Conservation (phyloP, 2,329 filamentous ascomycete genomes). For the Mycosphaerelloides madeirae region DNA sequence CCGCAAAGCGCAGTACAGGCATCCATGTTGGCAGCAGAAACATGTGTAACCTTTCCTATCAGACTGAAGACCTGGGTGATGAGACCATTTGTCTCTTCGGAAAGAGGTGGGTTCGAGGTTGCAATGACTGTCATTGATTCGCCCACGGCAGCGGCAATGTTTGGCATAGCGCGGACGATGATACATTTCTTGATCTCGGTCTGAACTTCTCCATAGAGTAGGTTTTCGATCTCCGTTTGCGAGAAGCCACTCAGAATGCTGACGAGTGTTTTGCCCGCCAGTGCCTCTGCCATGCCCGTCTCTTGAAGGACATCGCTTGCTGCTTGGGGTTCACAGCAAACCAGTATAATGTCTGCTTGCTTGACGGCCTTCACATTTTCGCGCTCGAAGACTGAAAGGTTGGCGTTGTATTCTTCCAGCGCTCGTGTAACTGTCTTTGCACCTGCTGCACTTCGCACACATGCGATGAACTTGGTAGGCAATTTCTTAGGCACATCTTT, state of each 20-base stretch:
- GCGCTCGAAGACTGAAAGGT: conserved; percentile 64
- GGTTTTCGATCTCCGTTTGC: conserved; percentile 54
- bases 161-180: conserved; percentile 77
- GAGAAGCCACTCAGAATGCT: conserved; percentile 76
- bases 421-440: conserved; percentile 64
- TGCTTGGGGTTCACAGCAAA: conserved; percentile 77
- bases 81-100: conserved; percentile 50
- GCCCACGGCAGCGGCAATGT: conserved; percentile 72
- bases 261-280: conserved; percentile 75
- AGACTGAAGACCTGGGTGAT: conserved; percentile 73
- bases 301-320: conserved; percentile 63
- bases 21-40: conserved; percentile 66
- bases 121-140: conserved; percentile 78
- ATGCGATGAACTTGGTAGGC: conserved; percentile 74
- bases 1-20: conserved; percentile 69
- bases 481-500: conserved; percentile 49
- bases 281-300: conserved; percentile 64
- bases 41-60: conserved; percentile 65
- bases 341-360: conserved; percentile 67
- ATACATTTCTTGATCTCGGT: conserved; percentile 52
- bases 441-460: conserved; percentile 66
- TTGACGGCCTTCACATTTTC: conserved; percentile 65
- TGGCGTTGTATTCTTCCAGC: conserved; percentile 58
- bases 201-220: conserved; percentile 52
- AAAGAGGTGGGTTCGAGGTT: conserved; percentile 55